Base-by-base conservation (phyloP, 2,329 filamentous ascomycete species). In the Colletotrichum gloeosporioides region DNA sequence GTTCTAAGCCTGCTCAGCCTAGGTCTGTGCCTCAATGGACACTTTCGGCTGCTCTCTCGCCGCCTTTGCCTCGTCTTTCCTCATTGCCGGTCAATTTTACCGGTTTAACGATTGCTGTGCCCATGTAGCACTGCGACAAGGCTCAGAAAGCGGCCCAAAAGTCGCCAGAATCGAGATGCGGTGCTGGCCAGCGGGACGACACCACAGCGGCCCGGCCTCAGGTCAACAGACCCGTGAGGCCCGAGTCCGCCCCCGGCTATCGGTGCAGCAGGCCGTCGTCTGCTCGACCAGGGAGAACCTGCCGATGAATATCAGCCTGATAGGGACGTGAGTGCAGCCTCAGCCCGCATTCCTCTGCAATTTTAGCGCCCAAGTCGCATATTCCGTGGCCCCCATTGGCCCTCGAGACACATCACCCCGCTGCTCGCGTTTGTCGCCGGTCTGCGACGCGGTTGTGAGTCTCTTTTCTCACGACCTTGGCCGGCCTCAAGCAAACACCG, bases 311-410 rank as follows among this genome's bases (percentile, higher is more conserved):
- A 62, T 71, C 53, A 55, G 65, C 71, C 65, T 49, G 61, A 67
- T 63, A 39, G 39, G 63, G 49, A 63, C 67, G 49, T 27, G 57
- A 59, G 10, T 57, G 61, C 72, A 63, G 34, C 49, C 36, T 34
- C 53, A 32, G 8, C 34, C 12, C 67, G 53, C 67, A 44, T 10
- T 29, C 32, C 36, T 67, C 66, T 71, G 66, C 66, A 66, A 55
- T 55, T 16, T 77, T 71, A 77, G 75, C 75, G 75, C 75, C 75
- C 71, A 64, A 67, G 61, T 71, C 71, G 75, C 65, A 71, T 77
- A 71, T 31, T 76, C 34, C 61, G 49, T 57, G 59, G 71, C 36
- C 75, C 71, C 66, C 36, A 75, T 77, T 75, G 75, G 75, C 61
- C 75, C 49, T 77, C 61, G 34, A 49, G 36, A 61, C 65, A 68